These are phyloP conservation scores for Rubroboletus satanas DNA, from an alignment of 768 basidiomycete genomes.

Conservation along the genomic window DNA sequence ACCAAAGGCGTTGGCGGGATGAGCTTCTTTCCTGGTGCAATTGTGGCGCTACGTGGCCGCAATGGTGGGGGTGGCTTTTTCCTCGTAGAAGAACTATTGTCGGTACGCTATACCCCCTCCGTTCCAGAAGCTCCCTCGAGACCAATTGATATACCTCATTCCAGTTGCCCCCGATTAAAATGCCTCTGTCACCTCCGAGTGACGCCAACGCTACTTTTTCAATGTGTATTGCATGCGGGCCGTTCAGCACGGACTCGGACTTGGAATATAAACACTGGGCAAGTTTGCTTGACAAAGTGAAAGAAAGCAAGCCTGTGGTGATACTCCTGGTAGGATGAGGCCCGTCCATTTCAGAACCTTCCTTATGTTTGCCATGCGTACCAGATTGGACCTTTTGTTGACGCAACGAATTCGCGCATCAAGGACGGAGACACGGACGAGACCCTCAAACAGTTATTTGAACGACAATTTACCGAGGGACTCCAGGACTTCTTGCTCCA, in stretches of 20 bases:
- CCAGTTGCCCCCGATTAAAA: constrained; percentile 62
- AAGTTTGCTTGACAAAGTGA: constrained; percentile 58
- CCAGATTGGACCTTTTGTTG: constrained; percentile 91
- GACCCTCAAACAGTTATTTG: constrained; percentile 66
- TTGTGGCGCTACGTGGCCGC: constrained; percentile 80
- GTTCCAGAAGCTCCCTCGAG: background rate
- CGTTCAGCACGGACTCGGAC: constrained; percentile 79
- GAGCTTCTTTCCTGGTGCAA: constrained; percentile 84
- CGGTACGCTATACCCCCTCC: constrained; percentile 46
- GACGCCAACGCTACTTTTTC: constrained; percentile 48
- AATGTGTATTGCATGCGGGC: constrained; percentile 77
- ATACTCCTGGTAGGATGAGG: constrained; percentile 61
- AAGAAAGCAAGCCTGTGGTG: constrained; percentile 63
- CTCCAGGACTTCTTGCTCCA: constrained; percentile 54
- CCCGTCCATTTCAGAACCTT: background rate
- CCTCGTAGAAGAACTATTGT: constrained; percentile 72
- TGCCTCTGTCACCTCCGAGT: constrained; percentile 37
- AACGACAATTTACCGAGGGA: constrained; percentile 52
- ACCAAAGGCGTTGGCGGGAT: constrained; percentile 58
- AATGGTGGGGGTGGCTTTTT: constrained; percentile 93
- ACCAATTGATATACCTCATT: background rate
- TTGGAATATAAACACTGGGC: constrained; percentile 71
- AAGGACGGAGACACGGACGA: constrained; percentile 69
- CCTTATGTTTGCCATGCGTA: background rate
- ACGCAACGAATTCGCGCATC: constrained; percentile 68